Base-by-base conservation (phyloP, 495 filamentous ascomycete genomes). In the Daldinia loculata region DNA sequence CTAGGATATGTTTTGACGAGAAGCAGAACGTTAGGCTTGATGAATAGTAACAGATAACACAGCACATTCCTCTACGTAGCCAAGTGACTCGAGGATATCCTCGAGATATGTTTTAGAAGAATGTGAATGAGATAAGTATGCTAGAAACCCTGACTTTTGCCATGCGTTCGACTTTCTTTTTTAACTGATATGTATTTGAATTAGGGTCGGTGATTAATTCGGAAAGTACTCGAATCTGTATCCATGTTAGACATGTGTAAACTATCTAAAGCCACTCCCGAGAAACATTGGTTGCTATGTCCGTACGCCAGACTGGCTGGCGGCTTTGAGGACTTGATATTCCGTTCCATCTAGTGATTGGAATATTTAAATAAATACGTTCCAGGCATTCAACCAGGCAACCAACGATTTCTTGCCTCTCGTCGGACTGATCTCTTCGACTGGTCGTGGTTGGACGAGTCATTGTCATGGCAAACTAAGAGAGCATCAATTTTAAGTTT, bases 401-500 rank as follows among this genome's bases (percentile, higher is more conserved):
- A 12, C 9, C 19, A 7, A 24, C 9, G 0, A 6, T 5, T 4
- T 11, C 4, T 45, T 9, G 17, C 8, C 17, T 19, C 14, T 43
- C 6, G 3, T 22, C n/a, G 41, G 11, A 56, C 6, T 19, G 8
- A 14, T 56, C 24, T 38, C 29, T 56, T 34, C 29, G 9, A 9
- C 12, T 39, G 11, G 15, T 43, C 14, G 48, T 17, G 26, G 34
- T 30, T n/a, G 26, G 27, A 60, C 63, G 56, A 66, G 56, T 60
- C 63, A 60, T 60, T 60, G 15, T 43, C 34, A 60, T 30, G 39
- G 60, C 43, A 41, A 53, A 48, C 43, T 34, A 22, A 24, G 27
- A 60, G 45, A 50, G 27, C 63, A 41, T 53, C 29, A 32, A 66
- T 53, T 22, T 53, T 53, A 53, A 30, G 55, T 66, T 60, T 32